These are phyloP conservation scores for Exophiala sp. DNA, from an alignment of 2,329 filamentous ascomycete genomes.

Conservation along the genomic window DNA sequence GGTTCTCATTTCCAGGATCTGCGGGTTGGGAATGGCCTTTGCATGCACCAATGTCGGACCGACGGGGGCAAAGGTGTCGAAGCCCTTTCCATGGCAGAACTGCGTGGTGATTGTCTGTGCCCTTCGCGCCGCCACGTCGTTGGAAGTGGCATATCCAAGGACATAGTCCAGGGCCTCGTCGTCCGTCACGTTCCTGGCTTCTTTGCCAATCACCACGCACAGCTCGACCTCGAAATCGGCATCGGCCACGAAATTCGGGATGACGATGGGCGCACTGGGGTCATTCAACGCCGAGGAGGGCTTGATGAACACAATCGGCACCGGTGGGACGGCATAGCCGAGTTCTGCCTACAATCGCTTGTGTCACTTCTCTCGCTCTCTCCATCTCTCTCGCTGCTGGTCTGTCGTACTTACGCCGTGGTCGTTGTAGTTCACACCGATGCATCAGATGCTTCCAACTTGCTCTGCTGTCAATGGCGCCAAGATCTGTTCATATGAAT, in stretches of 20 bases:
- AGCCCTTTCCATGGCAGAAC: conserved; percentile 67
- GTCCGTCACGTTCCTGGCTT: conserved; percentile 51
- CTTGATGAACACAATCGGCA: conserved; percentile 56
- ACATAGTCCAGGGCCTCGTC: conserved; percentile 38
- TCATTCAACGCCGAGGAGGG: conserved; percentile 50
- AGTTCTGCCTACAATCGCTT: neutral
- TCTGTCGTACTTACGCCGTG: conserved; percentile 34
- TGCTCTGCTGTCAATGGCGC: conserved; percentile 34
- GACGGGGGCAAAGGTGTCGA: conserved; percentile 70
- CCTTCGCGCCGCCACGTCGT: conserved; percentile 9
- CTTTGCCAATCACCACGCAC: conserved; percentile 51
- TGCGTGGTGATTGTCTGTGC: conserved; percentile 37
- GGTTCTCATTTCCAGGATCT: conserved; percentile 1
- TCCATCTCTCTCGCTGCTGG: neutral
- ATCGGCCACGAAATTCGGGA: conserved; percentile 29
- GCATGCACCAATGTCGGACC: conserved; percentile 63
- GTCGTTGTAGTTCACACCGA: conserved; percentile 43
- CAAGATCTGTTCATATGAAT: conserved; percentile 17
- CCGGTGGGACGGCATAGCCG: conserved; percentile 40
- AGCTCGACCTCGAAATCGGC: conserved; percentile 56
- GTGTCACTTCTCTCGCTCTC: neutral
- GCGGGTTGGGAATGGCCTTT: conserved; percentile 32
- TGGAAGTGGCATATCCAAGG: conserved; percentile 12
- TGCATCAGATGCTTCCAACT: conserved; percentile 40
- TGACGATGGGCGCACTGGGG: conserved; percentile 47